Percentiles rank a stretch among this genome's conserved stretches.
phyloP scores from a whole-genome alignment of 805 yeast genomes.

The Myxozyma neotropica region DNA sequence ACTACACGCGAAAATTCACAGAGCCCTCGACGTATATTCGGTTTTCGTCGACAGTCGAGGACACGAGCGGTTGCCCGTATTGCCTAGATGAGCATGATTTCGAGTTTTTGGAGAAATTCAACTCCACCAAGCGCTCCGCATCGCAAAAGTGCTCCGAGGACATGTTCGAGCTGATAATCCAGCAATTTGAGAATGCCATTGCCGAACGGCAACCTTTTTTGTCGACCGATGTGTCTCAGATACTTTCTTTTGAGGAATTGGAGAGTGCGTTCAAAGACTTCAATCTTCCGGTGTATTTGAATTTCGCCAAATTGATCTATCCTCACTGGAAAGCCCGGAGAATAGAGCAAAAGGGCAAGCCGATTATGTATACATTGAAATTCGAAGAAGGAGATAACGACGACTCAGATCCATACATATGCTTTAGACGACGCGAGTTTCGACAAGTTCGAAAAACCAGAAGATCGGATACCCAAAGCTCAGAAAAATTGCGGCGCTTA shows the following conservation, averaged over 20 bases:
- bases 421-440: slow-evolving; percentile 93
- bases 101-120: slow-evolving; percentile 55
- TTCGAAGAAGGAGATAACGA: slow-evolving; percentile 90
- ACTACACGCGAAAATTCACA: slow-evolving; percentile 65
- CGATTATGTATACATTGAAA: slow-evolving; percentile 72
- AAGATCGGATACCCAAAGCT: slow-evolving; percentile 87
- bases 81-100: slow-evolving; percentile 91
- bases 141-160: slow-evolving; percentile 61
- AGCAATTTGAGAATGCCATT: slow-evolving; percentile 71
- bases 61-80: slow-evolving; percentile 81
- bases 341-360: slow-evolving; percentile 65
- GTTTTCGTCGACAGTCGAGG: slow-evolving; percentile 94
- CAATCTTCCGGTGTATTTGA: slow-evolving; percentile 21
- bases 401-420: slow-evolving; percentile 90
- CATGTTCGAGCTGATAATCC: slow-evolving; percentile 80
- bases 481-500: slow-evolving; percentile 74
- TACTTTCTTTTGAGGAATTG: slow-evolving; percentile 70
- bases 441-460: slow-evolving; percentile 96
- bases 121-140: slow-evolving; percentile 41
- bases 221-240: slow-evolving; percentile 78
- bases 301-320: slow-evolving; percentile 69
- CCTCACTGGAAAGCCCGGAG: slow-evolving; percentile 81
- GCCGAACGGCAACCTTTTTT: slow-evolving; percentile 86
- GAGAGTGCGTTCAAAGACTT: slow-evolving; percentile 39
- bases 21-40: slow-evolving; percentile 82